Evolutionary conservation across 2,329 filamentous ascomycete species (phyloP).

Genomic region (Elsinoe arachidis): DNA sequence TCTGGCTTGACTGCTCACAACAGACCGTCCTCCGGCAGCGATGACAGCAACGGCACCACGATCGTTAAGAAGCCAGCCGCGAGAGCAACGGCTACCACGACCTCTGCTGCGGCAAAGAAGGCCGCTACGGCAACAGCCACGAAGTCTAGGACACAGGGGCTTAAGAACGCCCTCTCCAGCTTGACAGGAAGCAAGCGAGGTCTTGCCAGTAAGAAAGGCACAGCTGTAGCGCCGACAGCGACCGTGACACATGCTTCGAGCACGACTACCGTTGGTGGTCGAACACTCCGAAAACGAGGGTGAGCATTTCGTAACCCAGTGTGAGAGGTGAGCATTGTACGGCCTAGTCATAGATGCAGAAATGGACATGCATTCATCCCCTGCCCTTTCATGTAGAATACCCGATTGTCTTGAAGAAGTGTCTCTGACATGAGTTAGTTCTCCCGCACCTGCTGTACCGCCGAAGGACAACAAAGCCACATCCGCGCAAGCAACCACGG

Average conservation of each 20-base stretch:
- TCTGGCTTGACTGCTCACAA: slow-evolving; percentile 21
- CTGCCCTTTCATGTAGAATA: neutral
- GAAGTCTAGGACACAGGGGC: slow-evolving; percentile 37
- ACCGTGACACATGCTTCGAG: slow-evolving; percentile 21
- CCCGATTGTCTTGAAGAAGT: neutral
- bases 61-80: slow-evolving; percentile 47
- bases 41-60: slow-evolving; percentile 55
- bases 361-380: slow-evolving; percentile 7
- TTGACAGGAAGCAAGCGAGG: slow-evolving; percentile 38
- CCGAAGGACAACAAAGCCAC: neutral
- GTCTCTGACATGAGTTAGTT: slow-evolving; percentile 1
- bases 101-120: slow-evolving; percentile 16
- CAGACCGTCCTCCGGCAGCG: slow-evolving; percentile 37
- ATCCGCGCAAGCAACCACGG: neutral
- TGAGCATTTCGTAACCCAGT: slow-evolving; percentile 13
- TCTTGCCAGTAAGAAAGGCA: slow-evolving; percentile 35
- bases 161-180: slow-evolving; percentile 46
- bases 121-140: slow-evolving; percentile 11
- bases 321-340: slow-evolving; percentile 10
- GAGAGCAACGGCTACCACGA: slow-evolving; percentile 18
- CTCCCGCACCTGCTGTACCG: neutral
- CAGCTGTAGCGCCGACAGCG: slow-evolving; percentile 30
- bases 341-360: neutral
- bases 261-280: slow-evolving; percentile 19
- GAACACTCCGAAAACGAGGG: slow-evolving; percentile 13